Evolutionary conservation across 495 filamentous ascomycete genomes (phyloP).

Genomic region (Aspergillus steynii): DNA sequence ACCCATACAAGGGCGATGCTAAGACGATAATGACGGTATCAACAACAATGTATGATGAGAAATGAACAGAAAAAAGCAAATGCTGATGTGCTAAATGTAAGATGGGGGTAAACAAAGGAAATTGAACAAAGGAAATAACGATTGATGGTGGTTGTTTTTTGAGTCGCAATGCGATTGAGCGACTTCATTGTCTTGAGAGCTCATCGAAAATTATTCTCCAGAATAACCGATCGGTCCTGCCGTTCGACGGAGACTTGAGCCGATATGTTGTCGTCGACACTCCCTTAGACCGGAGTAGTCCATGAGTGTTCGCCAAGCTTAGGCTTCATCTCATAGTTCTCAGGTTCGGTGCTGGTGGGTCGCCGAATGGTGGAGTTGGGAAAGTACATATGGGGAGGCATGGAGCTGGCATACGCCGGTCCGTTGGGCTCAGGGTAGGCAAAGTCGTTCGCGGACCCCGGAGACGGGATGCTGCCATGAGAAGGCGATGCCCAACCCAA

Average conservation of each 20-base stretch:
- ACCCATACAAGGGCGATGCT: slow-evolving; percentile 24
- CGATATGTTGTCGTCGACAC: background rate
- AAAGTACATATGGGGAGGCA: slow-evolving; percentile 67
- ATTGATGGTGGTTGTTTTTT: background rate
- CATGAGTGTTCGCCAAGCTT: slow-evolving; percentile 42
- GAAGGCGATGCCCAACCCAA: slow-evolving; percentile 75
- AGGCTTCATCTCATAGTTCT: slow-evolving; percentile 64
- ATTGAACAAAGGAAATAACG: slow-evolving; percentile 18
- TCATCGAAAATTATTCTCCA: slow-evolving; percentile 7
- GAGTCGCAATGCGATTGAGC: background rate
- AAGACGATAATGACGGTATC: slow-evolving; percentile 6
- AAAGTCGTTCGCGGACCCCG: slow-evolving; percentile 64
- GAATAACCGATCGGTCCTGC: slow-evolving; percentile 13
- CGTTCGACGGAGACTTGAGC: slow-evolving; percentile 5
- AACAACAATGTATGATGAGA: slow-evolving; percentile 1
- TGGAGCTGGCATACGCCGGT: slow-evolving; percentile 51
- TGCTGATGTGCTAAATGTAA: slow-evolving; percentile 4
- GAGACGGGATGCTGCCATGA: slow-evolving; percentile 62
- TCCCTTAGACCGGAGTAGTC: slow-evolving; percentile 42
- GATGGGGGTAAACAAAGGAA: slow-evolving; percentile 19
- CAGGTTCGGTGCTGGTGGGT: slow-evolving; percentile 70
- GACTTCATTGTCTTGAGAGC: background rate
- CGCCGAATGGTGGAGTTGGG: slow-evolving; percentile 63
- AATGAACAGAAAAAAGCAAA: slow-evolving; percentile 2
- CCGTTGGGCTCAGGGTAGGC: slow-evolving; percentile 69